phyloP scores from a whole-genome alignment of 2,329 filamentous ascomycete species.

The Ophiocordyceps camponoti-floridani region DNA sequence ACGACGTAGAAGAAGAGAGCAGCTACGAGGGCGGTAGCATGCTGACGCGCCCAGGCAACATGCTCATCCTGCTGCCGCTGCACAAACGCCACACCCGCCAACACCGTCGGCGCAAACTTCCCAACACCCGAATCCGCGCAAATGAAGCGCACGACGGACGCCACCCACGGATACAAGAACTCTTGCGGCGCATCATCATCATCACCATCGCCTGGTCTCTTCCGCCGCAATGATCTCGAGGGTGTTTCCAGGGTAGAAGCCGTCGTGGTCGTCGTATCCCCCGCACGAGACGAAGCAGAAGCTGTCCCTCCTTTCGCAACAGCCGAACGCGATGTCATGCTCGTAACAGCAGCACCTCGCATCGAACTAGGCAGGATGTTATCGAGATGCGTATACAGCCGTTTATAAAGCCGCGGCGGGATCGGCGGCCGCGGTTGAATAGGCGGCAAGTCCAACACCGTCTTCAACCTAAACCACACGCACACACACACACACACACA shows the following conservation, averaged over 20 bases:
- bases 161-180: slow-evolving; percentile 43
- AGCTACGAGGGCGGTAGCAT: slow-evolving; percentile 36
- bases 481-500: too few relatives aligned
- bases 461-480: slow-evolving; percentile 43
- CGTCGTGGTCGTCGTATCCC: slow-evolving; percentile 23
- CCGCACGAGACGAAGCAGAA: not conserved
- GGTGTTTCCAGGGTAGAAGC: slow-evolving; percentile 12
- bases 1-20: slow-evolving; percentile 43
- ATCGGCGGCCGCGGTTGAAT: slow-evolving; percentile 63
- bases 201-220: slow-evolving; percentile 4
- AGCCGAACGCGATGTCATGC: slow-evolving; percentile 8
- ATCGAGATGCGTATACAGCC: slow-evolving; percentile 66
- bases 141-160: slow-evolving; percentile 46
- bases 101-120: slow-evolving; percentile 50
- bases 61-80: slow-evolving; percentile 15
- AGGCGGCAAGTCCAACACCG: slow-evolving; percentile 55
- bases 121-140: slow-evolving; percentile 41
- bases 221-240: slow-evolving; percentile 21
- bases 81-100: slow-evolving; percentile 51
- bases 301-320: slow-evolving; percentile 13
- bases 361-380: slow-evolving; percentile 38
- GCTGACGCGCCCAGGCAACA: slow-evolving; percentile 28
- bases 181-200: slow-evolving; percentile 5
- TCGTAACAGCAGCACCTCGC: slow-evolving; percentile 10
- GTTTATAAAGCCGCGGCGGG: slow-evolving; percentile 65